Evolutionary conservation across 1,139 yeast genomes (phyloP).

Genomic region (Dujonia santamariae): DNA sequence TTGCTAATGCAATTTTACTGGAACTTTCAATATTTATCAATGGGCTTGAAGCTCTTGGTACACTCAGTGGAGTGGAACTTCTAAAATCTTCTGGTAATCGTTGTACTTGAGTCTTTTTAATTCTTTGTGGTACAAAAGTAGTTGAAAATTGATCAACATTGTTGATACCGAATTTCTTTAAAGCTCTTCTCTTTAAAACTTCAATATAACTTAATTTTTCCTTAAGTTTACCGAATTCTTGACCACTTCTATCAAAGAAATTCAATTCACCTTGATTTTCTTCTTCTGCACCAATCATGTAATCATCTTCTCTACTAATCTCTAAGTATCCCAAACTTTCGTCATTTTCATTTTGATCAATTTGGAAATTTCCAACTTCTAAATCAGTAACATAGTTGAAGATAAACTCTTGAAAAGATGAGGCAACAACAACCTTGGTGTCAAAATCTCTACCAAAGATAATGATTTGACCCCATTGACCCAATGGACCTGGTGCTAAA

Average conservation of each 20-base stretch:
- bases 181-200: conserved; percentile 49
- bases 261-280: conserved; percentile 43
- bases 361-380: conserved; percentile 50
- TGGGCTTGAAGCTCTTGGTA: conserved; percentile 18
- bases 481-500: conserved; percentile 59
- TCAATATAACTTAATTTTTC: conserved; percentile 47
- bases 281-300: conserved; percentile 48
- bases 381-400: conserved; percentile 47
- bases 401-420: conserved; percentile 54
- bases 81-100: conserved; percentile 8
- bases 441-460: conserved; percentile 64
- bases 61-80: conserved; percentile 3
- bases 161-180: conserved; percentile 40
- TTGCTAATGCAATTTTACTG: conserved; percentile 34
- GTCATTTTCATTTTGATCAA: conserved; percentile 43
- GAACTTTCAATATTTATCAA: conserved; percentile 30
- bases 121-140: conserved; percentile 34
- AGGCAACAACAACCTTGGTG: conserved; percentile 57
- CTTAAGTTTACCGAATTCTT: conserved; percentile 33
- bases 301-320: conserved; percentile 41
- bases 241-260: conserved; percentile 32
- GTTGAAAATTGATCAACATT: conserved; percentile 36
- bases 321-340: conserved; percentile 31
- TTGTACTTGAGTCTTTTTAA: conserved; percentile 20
- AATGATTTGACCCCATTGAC: conserved; percentile 61